Evolutionary conservation across 768 basidiomycete species (phyloP).

Genomic region (Naganishia antarctica): DNA sequence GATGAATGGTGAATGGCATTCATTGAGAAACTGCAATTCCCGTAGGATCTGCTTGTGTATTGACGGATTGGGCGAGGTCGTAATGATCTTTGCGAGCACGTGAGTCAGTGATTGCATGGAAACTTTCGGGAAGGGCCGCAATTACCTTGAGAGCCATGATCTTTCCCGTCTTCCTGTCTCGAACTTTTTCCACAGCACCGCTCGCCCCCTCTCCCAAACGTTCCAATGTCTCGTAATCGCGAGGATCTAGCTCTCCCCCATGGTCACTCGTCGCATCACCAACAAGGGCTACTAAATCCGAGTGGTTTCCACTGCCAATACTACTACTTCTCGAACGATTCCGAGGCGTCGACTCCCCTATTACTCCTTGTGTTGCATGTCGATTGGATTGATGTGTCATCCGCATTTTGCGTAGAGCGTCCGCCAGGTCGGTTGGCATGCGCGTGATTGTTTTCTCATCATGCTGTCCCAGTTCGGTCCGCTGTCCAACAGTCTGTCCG

Average conservation of each 20-base stretch:
- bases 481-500: constrained; percentile 9
- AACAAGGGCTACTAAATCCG: background rate
- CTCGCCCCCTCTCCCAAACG: constrained; percentile 49
- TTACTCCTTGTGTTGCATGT: background rate
- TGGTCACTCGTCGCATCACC: constrained; percentile 9
- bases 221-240: constrained; percentile 37
- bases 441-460: constrained; percentile 28
- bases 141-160: constrained; percentile 51
- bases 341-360: constrained; percentile 6
- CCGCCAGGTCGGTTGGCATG: constrained; percentile 27
- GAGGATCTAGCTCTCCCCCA: constrained; percentile 32
- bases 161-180: constrained; percentile 38
- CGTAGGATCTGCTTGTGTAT: constrained; percentile 50
- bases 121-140: constrained; percentile 10
- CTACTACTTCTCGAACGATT: constrained; percentile 31
- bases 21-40: constrained; percentile 48
- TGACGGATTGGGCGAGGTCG: constrained; percentile 47
- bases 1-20: constrained; percentile 48
- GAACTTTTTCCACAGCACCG: constrained; percentile 48
- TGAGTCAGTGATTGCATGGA: background rate
- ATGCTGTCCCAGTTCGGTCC: background rate
- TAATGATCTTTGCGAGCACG: constrained; percentile 40
- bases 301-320: constrained; percentile 1
- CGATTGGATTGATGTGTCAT: constrained; percentile 5
- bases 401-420: constrained; percentile 24